These are phyloP conservation scores for Leptomonas pyrrhocoris DNA, from an alignment of 208 protist genomes.

Conservation along the genomic window DNA sequence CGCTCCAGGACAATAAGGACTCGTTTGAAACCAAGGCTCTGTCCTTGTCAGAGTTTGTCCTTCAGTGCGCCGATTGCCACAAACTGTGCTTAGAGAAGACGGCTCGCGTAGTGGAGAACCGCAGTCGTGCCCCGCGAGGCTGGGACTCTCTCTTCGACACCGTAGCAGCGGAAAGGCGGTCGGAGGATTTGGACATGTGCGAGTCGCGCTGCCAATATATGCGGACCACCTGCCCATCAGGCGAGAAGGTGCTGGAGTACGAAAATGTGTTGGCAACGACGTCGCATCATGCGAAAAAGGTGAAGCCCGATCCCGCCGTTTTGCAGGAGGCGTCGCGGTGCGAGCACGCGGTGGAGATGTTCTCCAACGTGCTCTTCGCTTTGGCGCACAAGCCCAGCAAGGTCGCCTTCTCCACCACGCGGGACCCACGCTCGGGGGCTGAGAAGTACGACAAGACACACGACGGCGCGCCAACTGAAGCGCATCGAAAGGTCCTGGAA, in stretches of 20 bases:
- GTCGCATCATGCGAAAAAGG: conserved; percentile 8
- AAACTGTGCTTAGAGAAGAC: conserved; percentile 65
- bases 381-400: conserved; percentile 85
- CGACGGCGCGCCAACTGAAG: conserved; percentile 41
- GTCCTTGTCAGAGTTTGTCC: conserved; percentile 58
- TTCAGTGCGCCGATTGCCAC: conserved; percentile 60
- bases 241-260: conserved; percentile 37
- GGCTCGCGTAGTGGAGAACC: conserved; percentile 57
- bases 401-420: conserved; percentile 43
- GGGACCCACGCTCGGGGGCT: conserved; percentile 1
- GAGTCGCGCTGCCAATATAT: conserved; percentile 45
- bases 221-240: conserved; percentile 42
- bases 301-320: conserved; percentile 13
- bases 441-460: conserved; percentile 14
- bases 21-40: conserved; percentile 43
- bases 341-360: conserved; percentile 60
- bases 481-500: conserved; percentile 57
- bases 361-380: conserved; percentile 60
- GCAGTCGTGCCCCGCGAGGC: conserved; percentile 63
- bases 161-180: conserved; percentile 54
- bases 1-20: conserved; percentile 44
- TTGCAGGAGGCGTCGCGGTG: conserved; percentile 66
- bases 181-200: conserved; percentile 62
- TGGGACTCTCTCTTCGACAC: conserved; percentile 58
- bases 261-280: conserved; percentile 24